Evolutionary conservation across 2,329 filamentous ascomycete genomes (phyloP).

Genomic region (Diaporthe capsici): DNA sequence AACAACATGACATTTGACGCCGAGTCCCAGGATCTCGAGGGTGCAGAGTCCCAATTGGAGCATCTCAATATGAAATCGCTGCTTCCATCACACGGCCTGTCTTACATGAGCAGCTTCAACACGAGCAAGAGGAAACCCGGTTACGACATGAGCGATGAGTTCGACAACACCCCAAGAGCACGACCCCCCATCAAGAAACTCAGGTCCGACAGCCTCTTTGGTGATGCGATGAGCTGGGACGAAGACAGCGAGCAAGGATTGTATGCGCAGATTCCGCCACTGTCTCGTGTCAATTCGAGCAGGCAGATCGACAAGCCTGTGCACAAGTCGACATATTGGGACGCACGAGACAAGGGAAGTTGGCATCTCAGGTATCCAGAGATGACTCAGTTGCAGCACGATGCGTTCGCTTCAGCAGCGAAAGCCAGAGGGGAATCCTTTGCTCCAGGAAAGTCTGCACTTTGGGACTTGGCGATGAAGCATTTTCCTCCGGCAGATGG

Average conservation of each 20-base stretch:
- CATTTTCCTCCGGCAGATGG: slow-evolving; percentile 65
- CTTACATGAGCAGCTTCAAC: slow-evolving; percentile 52
- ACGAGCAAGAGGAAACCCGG: slow-evolving; percentile 71
- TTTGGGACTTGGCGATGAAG: slow-evolving; percentile 72
- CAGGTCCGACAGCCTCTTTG: slow-evolving; percentile 63
- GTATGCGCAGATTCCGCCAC: slow-evolving; percentile 62
- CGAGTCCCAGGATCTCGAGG: slow-evolving; percentile 69
- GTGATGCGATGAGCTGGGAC: slow-evolving; percentile 47
- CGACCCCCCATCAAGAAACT: slow-evolving; percentile 70
- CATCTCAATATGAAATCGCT: slow-evolving; percentile 60
- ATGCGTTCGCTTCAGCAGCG: slow-evolving; percentile 68
- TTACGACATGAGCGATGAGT: slow-evolving; percentile 66
- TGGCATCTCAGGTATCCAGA: slow-evolving; percentile 75
- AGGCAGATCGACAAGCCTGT: slow-evolving; percentile 71
- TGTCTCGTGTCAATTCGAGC: slow-evolving; percentile 63
- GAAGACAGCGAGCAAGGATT: slow-evolving; percentile 53
- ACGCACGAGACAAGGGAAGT: slow-evolving; percentile 64
- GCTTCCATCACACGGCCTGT: slow-evolving; percentile 44
- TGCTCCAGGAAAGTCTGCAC: slow-evolving; percentile 61
- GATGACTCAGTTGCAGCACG: slow-evolving; percentile 72
- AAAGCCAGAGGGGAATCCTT: slow-evolving; percentile 66
- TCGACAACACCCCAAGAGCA: slow-evolving; percentile 51
- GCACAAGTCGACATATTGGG: slow-evolving; percentile 71
- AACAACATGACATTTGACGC: slow-evolving; percentile 66
- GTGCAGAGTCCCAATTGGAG: slow-evolving; percentile 60